Evolutionary conservation across 192 early-diverging fungal species (phyloP).

Genomic region (Lobosporangium transversale): DNA sequence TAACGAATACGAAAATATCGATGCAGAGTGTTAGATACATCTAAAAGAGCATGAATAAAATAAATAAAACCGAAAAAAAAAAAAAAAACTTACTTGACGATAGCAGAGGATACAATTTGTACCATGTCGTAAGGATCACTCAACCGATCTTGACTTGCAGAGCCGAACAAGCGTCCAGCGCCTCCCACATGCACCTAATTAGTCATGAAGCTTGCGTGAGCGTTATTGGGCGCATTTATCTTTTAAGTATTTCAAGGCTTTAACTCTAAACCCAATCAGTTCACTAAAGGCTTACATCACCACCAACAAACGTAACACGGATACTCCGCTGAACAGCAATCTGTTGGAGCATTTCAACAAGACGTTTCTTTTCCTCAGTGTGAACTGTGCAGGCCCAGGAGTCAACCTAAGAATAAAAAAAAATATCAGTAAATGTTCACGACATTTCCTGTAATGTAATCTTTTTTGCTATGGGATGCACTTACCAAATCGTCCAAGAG

Average conservation of each 20-base stretch:
- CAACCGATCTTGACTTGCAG: constrained; percentile 62
- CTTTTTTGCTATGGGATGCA: background rate
- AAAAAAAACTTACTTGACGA: constrained; percentile 69
- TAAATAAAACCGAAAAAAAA: background rate
- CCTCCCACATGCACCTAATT: constrained; percentile 71
- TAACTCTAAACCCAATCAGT: no score
- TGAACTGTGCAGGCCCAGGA: constrained; percentile 69
- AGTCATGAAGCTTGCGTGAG: no score
- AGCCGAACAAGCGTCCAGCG: constrained; percentile 68
- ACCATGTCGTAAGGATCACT: constrained; percentile 78
- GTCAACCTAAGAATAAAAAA: constrained; percentile 32
- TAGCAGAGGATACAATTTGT: constrained; percentile 84
- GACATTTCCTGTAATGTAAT: background rate
- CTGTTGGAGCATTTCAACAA: constrained; percentile 73
- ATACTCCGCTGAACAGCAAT: constrained; percentile 66
- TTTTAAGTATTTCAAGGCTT: no score
- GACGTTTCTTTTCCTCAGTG: constrained; percentile 70
- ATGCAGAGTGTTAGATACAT: background rate
- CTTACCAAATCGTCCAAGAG: constrained; percentile 82
- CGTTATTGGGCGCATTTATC: no score
- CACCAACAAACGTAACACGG: constrained; percentile 83
- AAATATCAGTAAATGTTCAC: background rate
- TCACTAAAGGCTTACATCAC: constrained; percentile 82
- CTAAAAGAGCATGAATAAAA: background rate
- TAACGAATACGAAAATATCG: constrained; percentile 1